A percentile compares a stretch with the other conserved stretches of the same genome.
These are phyloP conservation scores for Petunia secreta DNA, from an alignment of 257 asterid genomes.

Conservation along the genomic window DNA sequence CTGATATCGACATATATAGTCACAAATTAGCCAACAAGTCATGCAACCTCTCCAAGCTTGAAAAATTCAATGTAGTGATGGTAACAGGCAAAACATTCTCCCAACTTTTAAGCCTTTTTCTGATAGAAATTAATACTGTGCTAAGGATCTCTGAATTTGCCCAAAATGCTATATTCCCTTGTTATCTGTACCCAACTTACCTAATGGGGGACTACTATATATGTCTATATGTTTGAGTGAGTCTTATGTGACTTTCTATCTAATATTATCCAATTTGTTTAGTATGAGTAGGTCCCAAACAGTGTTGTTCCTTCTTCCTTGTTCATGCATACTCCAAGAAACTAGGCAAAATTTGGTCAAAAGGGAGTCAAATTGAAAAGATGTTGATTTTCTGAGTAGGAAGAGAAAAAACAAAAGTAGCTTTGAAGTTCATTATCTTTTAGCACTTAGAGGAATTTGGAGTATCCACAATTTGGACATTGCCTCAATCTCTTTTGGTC, in stretches of 20 bases:
- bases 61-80: background rate
- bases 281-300: constrained; percentile 41
- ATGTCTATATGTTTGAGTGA: background rate
- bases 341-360: constrained; percentile 57
- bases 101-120: constrained; percentile 23
- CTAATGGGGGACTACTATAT: constrained; percentile 25
- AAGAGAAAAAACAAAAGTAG: constrained; percentile 43
- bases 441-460: constrained; percentile 28
- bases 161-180: constrained; percentile 39
- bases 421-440: constrained; percentile 36
- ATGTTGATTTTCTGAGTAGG: constrained; percentile 29
- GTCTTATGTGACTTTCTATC: constrained; percentile 39
- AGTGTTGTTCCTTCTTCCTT: constrained; percentile 37
- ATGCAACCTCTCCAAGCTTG: background rate
- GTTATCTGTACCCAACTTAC: constrained; percentile 48
- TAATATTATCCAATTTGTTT: constrained; percentile 50
- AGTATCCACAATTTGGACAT: constrained; percentile 32
- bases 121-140: constrained; percentile 22
- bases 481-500: constrained; percentile 34
- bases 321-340: constrained; percentile 75
- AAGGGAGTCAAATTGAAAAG: constrained; percentile 49
- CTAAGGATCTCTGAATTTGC: constrained; percentile 57
- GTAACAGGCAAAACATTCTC: background rate
- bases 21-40: background rate
- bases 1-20: background rate